phyloP scores from a whole-genome alignment of 2,329 filamentous ascomycete species.

The Blastomyces parvus region DNA sequence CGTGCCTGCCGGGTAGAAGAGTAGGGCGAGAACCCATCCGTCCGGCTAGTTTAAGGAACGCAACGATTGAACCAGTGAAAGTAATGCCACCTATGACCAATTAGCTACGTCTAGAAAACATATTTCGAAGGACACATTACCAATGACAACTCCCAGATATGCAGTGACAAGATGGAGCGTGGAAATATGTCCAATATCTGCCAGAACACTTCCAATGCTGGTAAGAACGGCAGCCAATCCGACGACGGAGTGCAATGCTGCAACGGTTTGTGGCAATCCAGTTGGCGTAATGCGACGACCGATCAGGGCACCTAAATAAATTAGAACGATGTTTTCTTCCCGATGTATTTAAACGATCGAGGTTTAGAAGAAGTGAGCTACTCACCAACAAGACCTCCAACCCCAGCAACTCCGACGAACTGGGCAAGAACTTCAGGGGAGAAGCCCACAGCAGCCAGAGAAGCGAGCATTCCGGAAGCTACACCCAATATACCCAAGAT shows the following conservation, averaged over 20 bases:
- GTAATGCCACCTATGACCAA: conserved; percentile 57
- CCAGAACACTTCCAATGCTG: conserved; percentile 77
- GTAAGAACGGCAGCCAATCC: conserved; percentile 81
- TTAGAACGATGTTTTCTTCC: conserved; percentile 14
- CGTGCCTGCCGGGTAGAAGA: conserved; percentile 61
- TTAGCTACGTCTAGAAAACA: neutral
- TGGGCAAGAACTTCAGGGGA: conserved; percentile 68
- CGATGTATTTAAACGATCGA: conserved; percentile 3
- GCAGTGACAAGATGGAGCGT: conserved; percentile 77
- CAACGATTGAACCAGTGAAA: conserved; percentile 83
- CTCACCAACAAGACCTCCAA: conserved; percentile 56
- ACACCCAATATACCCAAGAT: conserved; percentile 81
- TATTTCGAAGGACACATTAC: conserved; percentile 24
- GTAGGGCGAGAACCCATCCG: conserved; percentile 70
- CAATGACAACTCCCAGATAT: conserved; percentile 78
- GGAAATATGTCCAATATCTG: conserved; percentile 58
- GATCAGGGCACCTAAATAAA: conserved; percentile 53
- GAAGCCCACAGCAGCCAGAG: conserved; percentile 71
- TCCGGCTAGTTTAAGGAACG: conserved; percentile 77
- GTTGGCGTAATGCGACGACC: conserved; percentile 82
- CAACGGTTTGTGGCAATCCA: conserved; percentile 79
- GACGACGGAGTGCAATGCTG: conserved; percentile 80
- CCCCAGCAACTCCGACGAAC: conserved; percentile 63
- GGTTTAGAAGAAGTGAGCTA: neutral
- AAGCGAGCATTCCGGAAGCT: conserved; percentile 70